Evolutionary conservation across 768 basidiomycete species (phyloP).

Genomic region (Boletus insuetus): DNA sequence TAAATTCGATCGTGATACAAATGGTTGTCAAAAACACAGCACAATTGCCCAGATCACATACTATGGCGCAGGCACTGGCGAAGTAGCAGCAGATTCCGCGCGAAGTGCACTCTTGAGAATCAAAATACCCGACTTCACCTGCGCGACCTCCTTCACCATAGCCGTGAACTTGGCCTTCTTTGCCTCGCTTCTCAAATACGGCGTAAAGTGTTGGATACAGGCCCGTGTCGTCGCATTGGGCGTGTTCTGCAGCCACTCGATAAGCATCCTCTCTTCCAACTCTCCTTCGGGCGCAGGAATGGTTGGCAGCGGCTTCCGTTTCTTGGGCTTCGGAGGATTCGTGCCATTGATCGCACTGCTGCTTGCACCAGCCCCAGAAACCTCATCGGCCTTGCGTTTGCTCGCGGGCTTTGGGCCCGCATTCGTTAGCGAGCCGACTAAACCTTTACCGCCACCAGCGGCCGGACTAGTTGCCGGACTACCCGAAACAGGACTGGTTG

Average conservation of each 20-base stretch:
- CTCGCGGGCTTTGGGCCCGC: slow-evolving; percentile 37
- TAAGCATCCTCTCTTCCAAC: slow-evolving; percentile 60
- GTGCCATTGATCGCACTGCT: slow-evolving; percentile 15
- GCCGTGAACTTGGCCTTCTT: slow-evolving; percentile 76
- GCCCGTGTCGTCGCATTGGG: slow-evolving; percentile 73
- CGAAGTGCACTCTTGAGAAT: slow-evolving; percentile 47
- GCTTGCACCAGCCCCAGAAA: slow-evolving; percentile 17
- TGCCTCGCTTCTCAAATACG: slow-evolving; percentile 64
- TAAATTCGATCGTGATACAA: slow-evolving; percentile 18
- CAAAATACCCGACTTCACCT: slow-evolving; percentile 63
- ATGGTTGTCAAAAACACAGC: slow-evolving; percentile 14
- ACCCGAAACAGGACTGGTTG: slow-evolving; percentile 52
- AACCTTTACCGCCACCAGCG: slow-evolving; percentile 17
- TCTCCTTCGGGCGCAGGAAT: slow-evolving; percentile 49
- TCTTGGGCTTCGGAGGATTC: slow-evolving; percentile 48
- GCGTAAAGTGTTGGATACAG: slow-evolving; percentile 77
- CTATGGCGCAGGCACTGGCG: slow-evolving; percentile 26
- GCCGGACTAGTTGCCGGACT: slow-evolving; percentile 53
- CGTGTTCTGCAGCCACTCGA: slow-evolving; percentile 72
- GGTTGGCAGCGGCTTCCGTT: slow-evolving; percentile 44
- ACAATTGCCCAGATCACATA: slow-evolving; percentile 10
- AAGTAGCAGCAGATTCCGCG: slow-evolving; percentile 27
- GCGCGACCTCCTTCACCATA: slow-evolving; percentile 77
- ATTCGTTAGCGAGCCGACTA: slow-evolving; percentile 34
- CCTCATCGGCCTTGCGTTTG: slow-evolving; percentile 61